Conservation (phyloP, 2,329 filamentous ascomycete genomes). For the Pseudovirgaria hyperparasitica region DNA sequence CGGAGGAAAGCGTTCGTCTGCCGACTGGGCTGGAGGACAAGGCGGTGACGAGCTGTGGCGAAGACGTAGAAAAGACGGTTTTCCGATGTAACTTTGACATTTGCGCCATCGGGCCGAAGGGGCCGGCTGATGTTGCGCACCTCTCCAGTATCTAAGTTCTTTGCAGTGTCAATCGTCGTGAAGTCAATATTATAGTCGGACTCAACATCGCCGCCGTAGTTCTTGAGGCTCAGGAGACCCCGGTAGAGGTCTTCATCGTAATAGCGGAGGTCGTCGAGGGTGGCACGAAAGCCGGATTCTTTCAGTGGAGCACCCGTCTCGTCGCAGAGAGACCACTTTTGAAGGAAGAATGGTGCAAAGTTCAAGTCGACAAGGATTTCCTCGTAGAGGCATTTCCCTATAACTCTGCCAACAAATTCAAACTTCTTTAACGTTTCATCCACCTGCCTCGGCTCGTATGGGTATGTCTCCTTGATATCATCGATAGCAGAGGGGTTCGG, state of each 20-base stretch:
- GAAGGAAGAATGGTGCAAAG: constrained; percentile 90
- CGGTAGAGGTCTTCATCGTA: constrained; percentile 85
- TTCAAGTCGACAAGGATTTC: constrained; percentile 86
- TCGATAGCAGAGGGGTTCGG: constrained; percentile 74
- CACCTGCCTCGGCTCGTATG: constrained; percentile 45
- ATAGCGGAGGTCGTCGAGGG: constrained; percentile 84
- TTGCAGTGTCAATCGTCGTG: constrained; percentile 42
- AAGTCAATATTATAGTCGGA: constrained; percentile 71
- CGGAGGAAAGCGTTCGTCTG: constrained; percentile 82
- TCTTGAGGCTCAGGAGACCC: constrained; percentile 70
- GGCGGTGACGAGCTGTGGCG: constrained; percentile 74
- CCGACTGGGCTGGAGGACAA: constrained; percentile 64
- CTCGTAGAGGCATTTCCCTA: constrained; percentile 96
- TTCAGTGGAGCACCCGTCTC: constrained; percentile 48
- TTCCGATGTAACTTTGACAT: constrained; percentile 73
- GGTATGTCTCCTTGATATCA: constrained; percentile 48
- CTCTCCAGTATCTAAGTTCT: constrained; percentile 20
- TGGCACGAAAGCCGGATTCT: constrained; percentile 70
- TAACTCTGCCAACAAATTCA: constrained; percentile 83
- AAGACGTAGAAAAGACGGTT: constrained; percentile 93
- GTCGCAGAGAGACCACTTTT: constrained; percentile 81
- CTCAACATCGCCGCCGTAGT: constrained; percentile 67
- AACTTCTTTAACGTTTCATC: constrained; percentile 57
- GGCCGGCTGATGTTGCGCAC: constrained; percentile 57
- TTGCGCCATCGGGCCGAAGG: constrained; percentile 63